Evolutionary conservation across 345 rosid species (phyloP).

Genomic region (Salix brachista): DNA sequence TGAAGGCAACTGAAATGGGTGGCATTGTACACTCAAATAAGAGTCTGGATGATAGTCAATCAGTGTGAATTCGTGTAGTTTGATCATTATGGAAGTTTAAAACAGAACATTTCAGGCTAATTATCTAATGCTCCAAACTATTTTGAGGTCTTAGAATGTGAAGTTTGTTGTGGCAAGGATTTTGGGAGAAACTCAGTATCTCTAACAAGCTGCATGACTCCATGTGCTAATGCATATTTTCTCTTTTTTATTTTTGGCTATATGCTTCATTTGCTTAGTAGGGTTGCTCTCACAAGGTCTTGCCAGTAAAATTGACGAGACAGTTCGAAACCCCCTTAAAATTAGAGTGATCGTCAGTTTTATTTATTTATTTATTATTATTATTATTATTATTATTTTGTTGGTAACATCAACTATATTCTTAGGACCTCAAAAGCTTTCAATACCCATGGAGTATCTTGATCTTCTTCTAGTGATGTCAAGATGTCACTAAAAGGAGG

Average conservation of each 20-base stretch:
- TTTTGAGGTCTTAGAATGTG: not conserved
- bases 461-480: not conserved
- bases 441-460: not conserved
- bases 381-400: too few relatives aligned
- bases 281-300: not conserved
- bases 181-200: not conserved
- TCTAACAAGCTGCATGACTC: not conserved
- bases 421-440: not conserved
- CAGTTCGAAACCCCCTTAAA: too few relatives aligned
- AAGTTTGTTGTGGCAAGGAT: not conserved
- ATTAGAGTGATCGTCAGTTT: not conserved
- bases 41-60: not conserved
- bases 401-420: not conserved
- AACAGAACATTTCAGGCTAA: not conserved
- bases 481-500: not conserved
- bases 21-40: not conserved
- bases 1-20: slow-evolving; percentile 46
- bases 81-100: not conserved
- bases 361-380: too few relatives aligned
- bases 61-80: not conserved
- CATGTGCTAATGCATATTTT: not conserved
- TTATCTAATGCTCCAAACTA: not conserved
- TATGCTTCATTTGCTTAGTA: not conserved
- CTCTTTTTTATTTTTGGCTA: not conserved
- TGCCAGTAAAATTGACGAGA: not conserved